Conservation (phyloP, 371 early-diverging fungal species). For the Apophysomyces variabilis region DNA sequence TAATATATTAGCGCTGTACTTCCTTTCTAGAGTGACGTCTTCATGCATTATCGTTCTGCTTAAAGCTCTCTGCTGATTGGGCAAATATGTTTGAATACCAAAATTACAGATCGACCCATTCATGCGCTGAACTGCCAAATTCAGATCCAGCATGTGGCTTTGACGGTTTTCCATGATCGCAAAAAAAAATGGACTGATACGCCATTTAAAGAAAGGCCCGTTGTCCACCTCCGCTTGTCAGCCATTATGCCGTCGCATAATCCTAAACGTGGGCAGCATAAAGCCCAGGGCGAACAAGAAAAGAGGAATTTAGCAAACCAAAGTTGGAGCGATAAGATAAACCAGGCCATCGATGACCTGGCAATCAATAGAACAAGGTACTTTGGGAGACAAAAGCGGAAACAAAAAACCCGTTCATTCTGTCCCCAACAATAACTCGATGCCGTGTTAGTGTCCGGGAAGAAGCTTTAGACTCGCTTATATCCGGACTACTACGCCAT, state of each 20-base stretch:
- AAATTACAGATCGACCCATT: too few relatives aligned
- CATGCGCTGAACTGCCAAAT: too few relatives aligned
- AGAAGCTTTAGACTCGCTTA: constrained; percentile 34
- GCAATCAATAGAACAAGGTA: constrained; percentile 42
- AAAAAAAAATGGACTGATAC: too few relatives aligned
- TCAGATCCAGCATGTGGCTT: too few relatives aligned
- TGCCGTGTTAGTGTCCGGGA: constrained; percentile 33
- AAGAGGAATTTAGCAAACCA: not conserved
- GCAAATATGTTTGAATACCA: too few relatives aligned
- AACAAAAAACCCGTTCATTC: too few relatives aligned
- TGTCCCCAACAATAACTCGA: not conserved
- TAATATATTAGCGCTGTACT: too few relatives aligned
- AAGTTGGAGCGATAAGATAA: constrained; percentile 37
- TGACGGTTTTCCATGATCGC: too few relatives aligned
- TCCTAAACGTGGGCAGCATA: constrained; percentile 6
- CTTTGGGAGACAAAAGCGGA: not conserved
- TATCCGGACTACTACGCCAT: constrained; percentile 29
- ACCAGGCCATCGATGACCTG: constrained; percentile 45
- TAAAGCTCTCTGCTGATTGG: too few relatives aligned
- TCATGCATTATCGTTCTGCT: too few relatives aligned
- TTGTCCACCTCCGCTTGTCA: not conserved
- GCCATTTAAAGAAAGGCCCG: too few relatives aligned
- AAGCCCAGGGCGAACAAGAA: constrained; percentile 11
- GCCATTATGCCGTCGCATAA: constrained; percentile 5
- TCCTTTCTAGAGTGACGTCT: too few relatives aligned